Evolutionary conservation across 352 stramenopile species (phyloP).

Genomic region (Globisporangium sylvaticum): DNA sequence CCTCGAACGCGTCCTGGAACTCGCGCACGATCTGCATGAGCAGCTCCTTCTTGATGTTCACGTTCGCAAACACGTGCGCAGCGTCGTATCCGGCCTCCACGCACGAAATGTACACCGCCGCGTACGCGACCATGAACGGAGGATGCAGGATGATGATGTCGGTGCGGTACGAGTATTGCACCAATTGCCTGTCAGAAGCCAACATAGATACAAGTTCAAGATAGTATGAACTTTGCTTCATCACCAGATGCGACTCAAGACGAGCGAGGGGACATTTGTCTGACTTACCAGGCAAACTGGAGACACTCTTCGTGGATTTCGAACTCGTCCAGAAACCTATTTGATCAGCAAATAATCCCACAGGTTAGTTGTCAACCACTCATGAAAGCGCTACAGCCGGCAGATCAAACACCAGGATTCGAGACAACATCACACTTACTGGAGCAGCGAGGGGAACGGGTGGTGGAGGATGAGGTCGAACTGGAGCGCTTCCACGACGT

Average conservation of each 20-base stretch:
- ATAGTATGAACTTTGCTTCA: too few relatives aligned
- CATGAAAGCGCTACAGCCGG: too few relatives aligned
- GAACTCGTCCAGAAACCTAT: slow-evolving; percentile 79
- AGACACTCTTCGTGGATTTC: slow-evolving; percentile 85
- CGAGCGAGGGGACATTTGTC: background rate
- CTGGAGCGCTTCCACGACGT: slow-evolving; percentile 83
- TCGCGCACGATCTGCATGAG: slow-evolving; percentile 77
- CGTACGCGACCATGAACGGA: slow-evolving; percentile 88
- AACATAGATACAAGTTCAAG: too few relatives aligned
- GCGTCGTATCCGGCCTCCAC: slow-evolving; percentile 75
- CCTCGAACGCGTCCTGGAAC: slow-evolving; percentile 72
- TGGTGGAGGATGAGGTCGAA: slow-evolving; percentile 88
- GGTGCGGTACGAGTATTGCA: slow-evolving; percentile 86
- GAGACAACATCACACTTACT: slow-evolving; percentile 34
- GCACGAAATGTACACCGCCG: slow-evolving; percentile 73
- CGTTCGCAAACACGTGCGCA: slow-evolving; percentile 61
- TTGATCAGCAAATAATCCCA: background rate
- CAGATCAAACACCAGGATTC: background rate
- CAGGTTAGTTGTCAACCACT: too few relatives aligned
- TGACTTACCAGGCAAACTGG: slow-evolving; percentile 67
- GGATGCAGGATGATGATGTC: slow-evolving; percentile 84
- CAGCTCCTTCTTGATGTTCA: slow-evolving; percentile 83
- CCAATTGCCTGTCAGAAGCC: slow-evolving; percentile 85
- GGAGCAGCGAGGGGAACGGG: slow-evolving; percentile 76
- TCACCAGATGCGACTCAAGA: background rate